These are phyloP conservation scores for Zalerion maritima DNA, from an alignment of 495 filamentous ascomycete genomes.

Conservation along the genomic window DNA sequence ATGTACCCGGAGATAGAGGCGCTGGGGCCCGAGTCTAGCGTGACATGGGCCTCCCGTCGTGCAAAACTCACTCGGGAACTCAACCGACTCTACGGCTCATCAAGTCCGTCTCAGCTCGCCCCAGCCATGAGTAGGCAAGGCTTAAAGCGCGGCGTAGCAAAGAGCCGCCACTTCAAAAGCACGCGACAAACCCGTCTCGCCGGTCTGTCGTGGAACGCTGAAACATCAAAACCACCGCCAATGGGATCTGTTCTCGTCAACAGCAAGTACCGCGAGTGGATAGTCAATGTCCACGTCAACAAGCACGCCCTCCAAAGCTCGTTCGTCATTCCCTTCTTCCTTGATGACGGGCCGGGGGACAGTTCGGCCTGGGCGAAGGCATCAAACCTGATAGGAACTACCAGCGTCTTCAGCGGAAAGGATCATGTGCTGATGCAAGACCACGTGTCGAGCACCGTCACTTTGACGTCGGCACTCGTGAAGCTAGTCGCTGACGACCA, in stretches of 20 bases:
- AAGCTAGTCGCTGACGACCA: constrained; percentile 21
- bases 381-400: constrained; percentile 35
- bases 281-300: constrained; percentile 41
- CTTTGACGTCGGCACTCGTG: constrained; percentile 39
- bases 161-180: too few species aligned
- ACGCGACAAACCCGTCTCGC: too few species aligned
- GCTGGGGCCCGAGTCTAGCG: too few species aligned
- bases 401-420: constrained; percentile 34
- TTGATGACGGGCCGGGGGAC: constrained; percentile 32
- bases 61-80: too few species aligned
- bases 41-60: too few species aligned
- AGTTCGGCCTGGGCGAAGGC: constrained; percentile 26
- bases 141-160: too few species aligned
- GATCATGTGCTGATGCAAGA: constrained; percentile 7
- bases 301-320: constrained; percentile 40
- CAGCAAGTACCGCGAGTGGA: constrained; percentile 38
- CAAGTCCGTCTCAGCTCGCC: too few species aligned
- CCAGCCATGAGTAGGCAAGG: too few species aligned
- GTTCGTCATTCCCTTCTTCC: constrained; percentile 46
- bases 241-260: constrained; percentile 13
- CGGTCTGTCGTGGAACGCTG: constrained; percentile 11
- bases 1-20: constrained; percentile 49
- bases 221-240: constrained; percentile 8
- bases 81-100: too few species aligned
- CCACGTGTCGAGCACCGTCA: constrained; percentile 37